These are phyloP conservation scores for Leishmania braziliensis DNA, from an alignment of 208 protist genomes.

Conservation along the genomic window DNA sequence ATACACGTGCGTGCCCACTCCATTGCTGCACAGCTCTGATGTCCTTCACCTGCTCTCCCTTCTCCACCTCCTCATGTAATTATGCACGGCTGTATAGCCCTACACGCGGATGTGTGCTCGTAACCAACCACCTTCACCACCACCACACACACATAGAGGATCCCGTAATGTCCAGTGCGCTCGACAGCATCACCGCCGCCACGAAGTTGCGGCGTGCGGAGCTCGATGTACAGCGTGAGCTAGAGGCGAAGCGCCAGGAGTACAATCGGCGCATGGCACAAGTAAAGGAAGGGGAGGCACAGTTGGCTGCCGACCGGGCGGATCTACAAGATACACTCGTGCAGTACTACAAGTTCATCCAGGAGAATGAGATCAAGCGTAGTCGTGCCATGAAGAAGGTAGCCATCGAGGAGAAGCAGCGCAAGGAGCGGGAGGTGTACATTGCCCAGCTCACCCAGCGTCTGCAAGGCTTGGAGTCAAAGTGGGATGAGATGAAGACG, in stretches of 20 bases:
- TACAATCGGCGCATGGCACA: constrained; percentile 85
- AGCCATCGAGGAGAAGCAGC: constrained; percentile 77
- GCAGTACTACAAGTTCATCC: constrained; percentile 95
- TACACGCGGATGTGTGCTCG: background rate
- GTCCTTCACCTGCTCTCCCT: background rate
- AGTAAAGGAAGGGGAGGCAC: constrained; percentile 81
- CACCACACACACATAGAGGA: background rate
- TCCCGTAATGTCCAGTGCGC: constrained; percentile 61
- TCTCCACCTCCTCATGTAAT: background rate
- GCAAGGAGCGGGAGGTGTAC: constrained; percentile 87
- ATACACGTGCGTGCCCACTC: background rate
- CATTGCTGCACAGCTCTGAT: background rate
- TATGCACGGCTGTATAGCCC: background rate
- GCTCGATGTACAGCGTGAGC: constrained; percentile 85
- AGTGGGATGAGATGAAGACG: constrained; percentile 59
- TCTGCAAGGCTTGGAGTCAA: constrained; percentile 55
- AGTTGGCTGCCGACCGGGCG: constrained; percentile 71
- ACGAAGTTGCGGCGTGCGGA: constrained; percentile 85
- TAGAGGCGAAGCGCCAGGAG: constrained; percentile 86
- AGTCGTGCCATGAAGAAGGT: constrained; percentile 89
- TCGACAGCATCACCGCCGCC: constrained; percentile 92
- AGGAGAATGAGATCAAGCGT: constrained; percentile 93
- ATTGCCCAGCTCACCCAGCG: constrained; percentile 66
- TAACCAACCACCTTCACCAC: background rate
- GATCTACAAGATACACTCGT: constrained; percentile 92